These are phyloP conservation scores for Intubia oerlemansii DNA, from an alignment of 2,329 filamentous ascomycete genomes.

Conservation along the genomic window DNA sequence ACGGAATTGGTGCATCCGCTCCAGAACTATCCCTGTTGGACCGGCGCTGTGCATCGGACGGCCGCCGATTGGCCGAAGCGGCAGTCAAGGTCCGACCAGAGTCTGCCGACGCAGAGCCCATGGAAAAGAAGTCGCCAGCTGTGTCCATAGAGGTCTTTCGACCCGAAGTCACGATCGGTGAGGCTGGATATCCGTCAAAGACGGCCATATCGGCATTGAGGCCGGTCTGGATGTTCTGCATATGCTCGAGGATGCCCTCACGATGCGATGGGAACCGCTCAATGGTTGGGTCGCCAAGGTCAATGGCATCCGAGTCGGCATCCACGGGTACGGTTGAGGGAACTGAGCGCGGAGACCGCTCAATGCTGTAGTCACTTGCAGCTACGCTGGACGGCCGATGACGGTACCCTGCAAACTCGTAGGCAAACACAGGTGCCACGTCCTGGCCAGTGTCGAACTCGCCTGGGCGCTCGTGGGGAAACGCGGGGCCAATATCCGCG, in stretches of 20 bases:
- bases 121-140: no score
- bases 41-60: no score
- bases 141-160: no score
- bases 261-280: slow-evolving; percentile 25
- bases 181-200: slow-evolving; percentile 16
- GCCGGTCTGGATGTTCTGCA: slow-evolving; percentile 24
- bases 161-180: slow-evolving; percentile 16
- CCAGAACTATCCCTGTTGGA: no score
- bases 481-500: slow-evolving; percentile 6
- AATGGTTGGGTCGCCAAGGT: slow-evolving; percentile 24
- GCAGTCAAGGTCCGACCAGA: no score
- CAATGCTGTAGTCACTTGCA: slow-evolving; percentile 1
- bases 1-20: no score
- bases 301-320: slow-evolving; percentile 12
- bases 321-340: neutral
- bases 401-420: slow-evolving; percentile 7
- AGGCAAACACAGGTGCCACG: slow-evolving; percentile 20
- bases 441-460: slow-evolving; percentile 6
- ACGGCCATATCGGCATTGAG: slow-evolving; percentile 18
- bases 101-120: no score
- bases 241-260: slow-evolving; percentile 21
- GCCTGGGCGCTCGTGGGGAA: slow-evolving; percentile 6
- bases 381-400: slow-evolving; percentile 4
- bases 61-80: no score
- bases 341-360: neutral